A percentile compares a stretch with the other conserved stretches of the same genome.
phyloP scores from a whole-genome alignment of 139 green algal genomes.

The Micractinium conductrix region DNA sequence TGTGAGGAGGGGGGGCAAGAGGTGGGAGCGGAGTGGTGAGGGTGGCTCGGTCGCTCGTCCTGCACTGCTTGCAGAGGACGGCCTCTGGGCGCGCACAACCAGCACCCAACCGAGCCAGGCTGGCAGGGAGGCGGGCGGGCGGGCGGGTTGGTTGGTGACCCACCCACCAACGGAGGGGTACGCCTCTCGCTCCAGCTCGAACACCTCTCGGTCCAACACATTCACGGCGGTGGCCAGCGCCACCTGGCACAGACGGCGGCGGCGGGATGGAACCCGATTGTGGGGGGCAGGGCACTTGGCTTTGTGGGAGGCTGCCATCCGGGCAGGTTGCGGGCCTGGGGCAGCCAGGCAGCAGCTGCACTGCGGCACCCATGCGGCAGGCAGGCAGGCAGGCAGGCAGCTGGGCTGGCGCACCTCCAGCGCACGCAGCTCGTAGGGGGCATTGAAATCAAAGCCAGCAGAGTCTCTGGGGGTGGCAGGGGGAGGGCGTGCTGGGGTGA shows the following conservation, averaged over 20 bases:
- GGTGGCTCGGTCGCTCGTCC: not conserved
- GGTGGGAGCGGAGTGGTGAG: not conserved
- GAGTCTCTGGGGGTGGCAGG: not conserved
- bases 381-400: no score
- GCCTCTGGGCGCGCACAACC: not conserved
- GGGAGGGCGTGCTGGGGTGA: not conserved
- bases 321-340: no score
- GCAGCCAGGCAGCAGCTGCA: not conserved
- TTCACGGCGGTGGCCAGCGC: conserved; percentile 14
- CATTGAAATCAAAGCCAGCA: not conserved
- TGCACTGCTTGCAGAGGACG: no score
- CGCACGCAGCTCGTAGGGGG: conserved; percentile 58
- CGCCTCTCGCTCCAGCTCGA: conserved; percentile 7
- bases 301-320: no score
- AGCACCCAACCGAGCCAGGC: not conserved
- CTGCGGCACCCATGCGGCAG: no score
- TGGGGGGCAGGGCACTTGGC: no score
- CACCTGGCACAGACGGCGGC: conserved; percentile 29
- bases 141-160: no score
- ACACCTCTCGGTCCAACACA: conserved; percentile 20
- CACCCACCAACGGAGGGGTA: conserved; percentile 31
- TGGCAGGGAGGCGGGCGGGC: no score
- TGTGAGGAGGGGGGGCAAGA: not conserved
- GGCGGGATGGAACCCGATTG: no score
- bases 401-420: conserved; percentile 44